Percentiles rank a stretch among this genome's conserved stretches.
phyloP scores from a whole-genome alignment of 805 yeast species.

The Barnettozyma vustinii region DNA sequence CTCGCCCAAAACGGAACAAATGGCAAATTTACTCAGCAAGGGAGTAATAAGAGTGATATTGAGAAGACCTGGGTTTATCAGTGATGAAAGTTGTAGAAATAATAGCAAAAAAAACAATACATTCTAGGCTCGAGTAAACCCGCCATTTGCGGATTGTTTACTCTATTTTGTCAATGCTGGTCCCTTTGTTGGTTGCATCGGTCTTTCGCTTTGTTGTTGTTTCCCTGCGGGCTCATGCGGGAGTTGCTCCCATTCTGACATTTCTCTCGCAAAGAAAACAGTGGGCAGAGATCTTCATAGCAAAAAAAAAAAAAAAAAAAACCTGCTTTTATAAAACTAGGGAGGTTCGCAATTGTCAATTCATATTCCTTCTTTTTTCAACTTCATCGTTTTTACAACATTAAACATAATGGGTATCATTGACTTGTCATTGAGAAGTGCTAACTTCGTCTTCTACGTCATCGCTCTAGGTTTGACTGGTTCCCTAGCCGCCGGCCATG shows the following conservation, averaged over 20 bases:
- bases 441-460: constrained; percentile 71
- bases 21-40: background rate
- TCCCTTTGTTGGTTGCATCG: background rate
- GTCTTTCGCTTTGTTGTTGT: constrained; percentile 1
- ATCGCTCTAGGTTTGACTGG: constrained; percentile 85
- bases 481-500: constrained; percentile 58
- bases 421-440: constrained; percentile 68
- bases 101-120: background rate
- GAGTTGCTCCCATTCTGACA: constrained; percentile 1
- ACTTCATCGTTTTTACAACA: background rate
- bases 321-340: constrained; percentile 3
- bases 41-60: background rate
- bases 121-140: background rate
- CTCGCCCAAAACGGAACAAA: background rate
- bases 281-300: background rate
- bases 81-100: no score
- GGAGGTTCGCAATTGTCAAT: background rate
- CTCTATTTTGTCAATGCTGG: background rate
- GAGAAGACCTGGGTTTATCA: background rate
- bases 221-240: constrained; percentile 4
- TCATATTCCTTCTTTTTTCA: background rate
- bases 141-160: no score
- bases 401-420: constrained; percentile 36
- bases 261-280: background rate
- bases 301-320: background rate